Conservation (phyloP, 192 early-diverging fungal species). For the Umbelopsis sp. region DNA sequence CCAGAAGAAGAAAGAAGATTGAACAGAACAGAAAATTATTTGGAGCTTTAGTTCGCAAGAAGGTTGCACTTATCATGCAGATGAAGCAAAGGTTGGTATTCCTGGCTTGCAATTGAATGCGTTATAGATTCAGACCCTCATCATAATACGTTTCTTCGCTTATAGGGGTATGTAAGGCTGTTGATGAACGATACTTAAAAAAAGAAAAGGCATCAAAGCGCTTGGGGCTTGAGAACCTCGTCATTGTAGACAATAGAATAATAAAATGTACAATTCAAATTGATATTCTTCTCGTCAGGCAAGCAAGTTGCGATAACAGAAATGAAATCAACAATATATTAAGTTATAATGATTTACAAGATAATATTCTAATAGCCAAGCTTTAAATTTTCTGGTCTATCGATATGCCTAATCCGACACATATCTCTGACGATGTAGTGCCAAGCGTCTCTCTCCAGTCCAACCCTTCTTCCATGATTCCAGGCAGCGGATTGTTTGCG, state of each 20-base stretch:
- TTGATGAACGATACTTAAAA: neutral
- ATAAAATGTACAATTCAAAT: slow-evolving; percentile 16
- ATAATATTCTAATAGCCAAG: slow-evolving; percentile 30
- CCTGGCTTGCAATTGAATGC: neutral
- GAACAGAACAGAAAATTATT: slow-evolving; percentile 60
- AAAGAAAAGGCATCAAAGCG: neutral
- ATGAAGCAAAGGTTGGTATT: slow-evolving; percentile 54
- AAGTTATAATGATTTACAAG: neutral
- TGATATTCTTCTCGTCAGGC: neutral
- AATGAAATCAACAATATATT: neutral
- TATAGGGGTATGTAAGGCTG: slow-evolving; percentile 28
- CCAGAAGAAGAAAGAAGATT: slow-evolving; percentile 56
- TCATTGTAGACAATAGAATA: slow-evolving; percentile 20
- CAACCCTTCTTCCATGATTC: slow-evolving; percentile 40
- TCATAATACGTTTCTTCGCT: neutral
- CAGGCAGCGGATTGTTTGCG: slow-evolving; percentile 36
- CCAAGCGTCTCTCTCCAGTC: slow-evolving; percentile 44
- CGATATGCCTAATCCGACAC: slow-evolving; percentile 34
- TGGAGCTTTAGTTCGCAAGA: slow-evolving; percentile 59
- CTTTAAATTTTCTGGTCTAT: slow-evolving; percentile 25
- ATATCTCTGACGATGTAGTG: slow-evolving; percentile 49
- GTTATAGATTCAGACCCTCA: too few relatives aligned
- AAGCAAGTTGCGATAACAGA: neutral
- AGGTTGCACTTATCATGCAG: slow-evolving; percentile 65
- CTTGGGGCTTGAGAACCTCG: neutral